Evolutionary conservation across 495 filamentous ascomycete genomes (phyloP).

Genomic region (Aspergillus indologenus): DNA sequence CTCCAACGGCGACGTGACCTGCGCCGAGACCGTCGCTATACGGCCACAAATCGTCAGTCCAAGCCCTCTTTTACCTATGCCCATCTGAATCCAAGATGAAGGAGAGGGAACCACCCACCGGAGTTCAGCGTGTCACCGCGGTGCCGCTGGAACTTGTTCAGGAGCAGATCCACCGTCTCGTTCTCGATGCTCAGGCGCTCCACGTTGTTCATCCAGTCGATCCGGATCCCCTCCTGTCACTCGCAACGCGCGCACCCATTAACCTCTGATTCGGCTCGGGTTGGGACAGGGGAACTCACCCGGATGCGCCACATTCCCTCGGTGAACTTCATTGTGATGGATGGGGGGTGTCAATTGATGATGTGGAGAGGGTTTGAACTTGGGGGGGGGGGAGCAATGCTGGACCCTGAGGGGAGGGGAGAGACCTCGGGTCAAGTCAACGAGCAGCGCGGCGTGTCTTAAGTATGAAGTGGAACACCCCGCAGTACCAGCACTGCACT

Average conservation of each 20-base stretch:
- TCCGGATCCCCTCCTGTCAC: conserved; percentile 35
- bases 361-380: neutral
- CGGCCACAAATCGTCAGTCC: too few species aligned
- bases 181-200: conserved; percentile 35
- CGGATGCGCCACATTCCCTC: conserved; percentile 44
- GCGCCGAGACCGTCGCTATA: conserved; percentile 29
- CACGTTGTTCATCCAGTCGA: conserved; percentile 50
- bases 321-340: conserved; percentile 43
- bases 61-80: neutral
- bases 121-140: conserved; percentile 60
- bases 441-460: neutral
- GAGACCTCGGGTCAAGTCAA: too few species aligned
- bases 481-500: neutral
- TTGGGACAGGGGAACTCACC: conserved; percentile 20
- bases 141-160: conserved; percentile 43
- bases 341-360: neutral
- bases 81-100: too few species aligned
- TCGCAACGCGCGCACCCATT: neutral
- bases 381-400: neutral
- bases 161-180: conserved; percentile 35
- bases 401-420: neutral
- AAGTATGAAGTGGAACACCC: neutral
- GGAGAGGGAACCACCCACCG: conserved; percentile 32
- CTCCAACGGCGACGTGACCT: conserved; percentile 52
- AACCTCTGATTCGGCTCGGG: too few species aligned